Conservation (phyloP, 2,329 filamentous ascomycete genomes). For the Stemphylium lycopersici region DNA sequence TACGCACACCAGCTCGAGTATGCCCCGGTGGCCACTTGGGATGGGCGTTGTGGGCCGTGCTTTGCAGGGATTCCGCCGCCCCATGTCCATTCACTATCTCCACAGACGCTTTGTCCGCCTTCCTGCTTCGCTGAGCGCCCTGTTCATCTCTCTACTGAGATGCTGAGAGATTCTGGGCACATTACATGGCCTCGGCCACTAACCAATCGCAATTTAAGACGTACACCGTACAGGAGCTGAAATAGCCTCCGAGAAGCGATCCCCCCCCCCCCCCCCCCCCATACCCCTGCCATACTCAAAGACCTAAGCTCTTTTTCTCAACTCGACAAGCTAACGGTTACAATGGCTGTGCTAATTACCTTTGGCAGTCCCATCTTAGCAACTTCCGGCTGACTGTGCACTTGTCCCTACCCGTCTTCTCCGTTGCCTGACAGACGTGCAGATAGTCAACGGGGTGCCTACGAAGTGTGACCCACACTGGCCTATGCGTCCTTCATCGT, state of each 20-base stretch:
- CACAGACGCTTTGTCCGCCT: constrained; percentile 5
- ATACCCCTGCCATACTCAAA: constrained; percentile 37
- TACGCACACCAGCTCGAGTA: constrained; percentile 22
- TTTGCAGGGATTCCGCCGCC: constrained; percentile 13
- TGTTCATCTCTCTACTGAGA: constrained; percentile 18
- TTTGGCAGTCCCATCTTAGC: constrained; percentile 36
- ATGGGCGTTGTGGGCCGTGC: constrained; percentile 20
- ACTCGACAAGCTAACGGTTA: constrained; percentile 37
- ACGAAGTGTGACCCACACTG: constrained; percentile 34
- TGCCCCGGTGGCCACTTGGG: constrained; percentile 20
- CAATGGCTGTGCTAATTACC: constrained; percentile 46
- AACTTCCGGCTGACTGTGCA: constrained; percentile 45
- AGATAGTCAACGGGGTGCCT: constrained; percentile 37
- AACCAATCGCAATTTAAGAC: constrained; percentile 31
- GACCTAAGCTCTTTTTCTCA: constrained; percentile 35
- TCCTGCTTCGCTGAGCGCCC: constrained; percentile 11
- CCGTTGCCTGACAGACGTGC: constrained; percentile 46
- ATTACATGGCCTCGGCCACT: constrained; percentile 22
- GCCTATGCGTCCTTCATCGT: constrained; percentile 24
- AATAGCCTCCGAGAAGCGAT: constrained; percentile 41
- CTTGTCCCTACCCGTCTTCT: constrained; percentile 39
- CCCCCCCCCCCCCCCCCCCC: constrained; percentile 21
- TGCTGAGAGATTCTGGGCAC: constrained; percentile 24
- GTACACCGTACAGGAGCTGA: constrained; percentile 37
- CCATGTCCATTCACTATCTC: constrained; percentile 11